Percentiles rank a stretch among this genome's conserved stretches.
phyloP scores from a whole-genome alignment of 2,329 filamentous ascomycete genomes.

The Mariannaea elegans region DNA sequence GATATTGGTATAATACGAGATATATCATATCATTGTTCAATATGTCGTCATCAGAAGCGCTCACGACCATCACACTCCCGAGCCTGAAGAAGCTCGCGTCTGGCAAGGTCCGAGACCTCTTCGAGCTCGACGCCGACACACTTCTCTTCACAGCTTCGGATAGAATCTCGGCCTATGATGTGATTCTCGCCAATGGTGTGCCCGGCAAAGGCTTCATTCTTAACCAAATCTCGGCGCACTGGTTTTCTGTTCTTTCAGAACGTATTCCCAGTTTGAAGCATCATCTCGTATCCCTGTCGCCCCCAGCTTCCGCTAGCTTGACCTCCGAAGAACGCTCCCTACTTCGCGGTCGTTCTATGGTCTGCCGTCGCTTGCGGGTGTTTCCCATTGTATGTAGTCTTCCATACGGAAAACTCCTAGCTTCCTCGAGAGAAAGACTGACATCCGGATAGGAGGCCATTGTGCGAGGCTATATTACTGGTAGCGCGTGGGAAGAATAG shows the following conservation, averaged over 20 bases:
- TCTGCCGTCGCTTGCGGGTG: slow-evolving; percentile 76
- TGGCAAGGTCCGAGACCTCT: slow-evolving; percentile 84
- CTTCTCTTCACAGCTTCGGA: slow-evolving; percentile 88
- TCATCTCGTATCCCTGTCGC: slow-evolving; percentile 59
- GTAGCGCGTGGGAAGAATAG: slow-evolving; percentile 79
- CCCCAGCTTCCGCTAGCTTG: slow-evolving; percentile 46
- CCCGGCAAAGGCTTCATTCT: slow-evolving; percentile 63
- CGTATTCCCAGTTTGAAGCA: slow-evolving; percentile 58
- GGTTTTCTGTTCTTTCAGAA: slow-evolving; percentile 60
- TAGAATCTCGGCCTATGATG: slow-evolving; percentile 95
- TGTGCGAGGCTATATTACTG: slow-evolving; percentile 90
- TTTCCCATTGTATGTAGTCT: slow-evolving; percentile 64
- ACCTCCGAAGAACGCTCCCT: slow-evolving; percentile 57
- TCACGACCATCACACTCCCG: too few species aligned
- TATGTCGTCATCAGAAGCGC: too few species aligned
- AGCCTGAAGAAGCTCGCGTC: background rate
- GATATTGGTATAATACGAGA: too few species aligned
- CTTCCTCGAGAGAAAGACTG: too few species aligned
- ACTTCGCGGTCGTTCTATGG: slow-evolving; percentile 76
- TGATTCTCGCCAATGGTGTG: slow-evolving; percentile 79
- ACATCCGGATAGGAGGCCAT: slow-evolving; percentile 25
- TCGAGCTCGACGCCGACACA: slow-evolving; percentile 73
- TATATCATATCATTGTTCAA: too few species aligned
- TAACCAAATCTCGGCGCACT: slow-evolving; percentile 57
- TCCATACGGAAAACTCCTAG: too few species aligned